Conservation (phyloP, 176 grass and related monocot genomes). For the Echinochloa phyllopogon region DNA sequence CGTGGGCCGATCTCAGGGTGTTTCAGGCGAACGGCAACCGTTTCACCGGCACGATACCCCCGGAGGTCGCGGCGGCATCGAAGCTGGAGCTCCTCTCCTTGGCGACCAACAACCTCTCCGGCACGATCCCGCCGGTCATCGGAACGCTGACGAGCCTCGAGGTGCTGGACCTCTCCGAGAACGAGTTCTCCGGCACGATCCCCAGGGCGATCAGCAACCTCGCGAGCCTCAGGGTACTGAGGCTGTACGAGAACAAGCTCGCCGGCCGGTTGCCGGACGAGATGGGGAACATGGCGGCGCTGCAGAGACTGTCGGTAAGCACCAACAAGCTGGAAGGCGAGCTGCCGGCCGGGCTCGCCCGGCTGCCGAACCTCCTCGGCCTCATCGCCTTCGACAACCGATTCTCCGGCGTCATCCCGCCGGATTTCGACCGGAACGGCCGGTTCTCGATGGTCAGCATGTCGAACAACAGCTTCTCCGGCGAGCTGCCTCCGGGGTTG, state of each 20-base stretch:
- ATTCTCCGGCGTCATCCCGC: conserved; percentile 51
- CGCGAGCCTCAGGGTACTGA: conserved; percentile 39
- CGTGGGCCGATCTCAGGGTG: conserved; percentile 64
- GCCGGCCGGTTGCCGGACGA: conserved; percentile 59
- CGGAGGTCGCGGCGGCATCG: conserved; percentile 46
- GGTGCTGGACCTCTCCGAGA: conserved; percentile 58
- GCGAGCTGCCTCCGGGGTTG: conserved; percentile 56
- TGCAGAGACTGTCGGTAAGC: conserved; percentile 50
- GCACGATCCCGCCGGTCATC: conserved; percentile 63
- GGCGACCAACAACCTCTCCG: conserved; percentile 53
- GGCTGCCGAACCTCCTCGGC: conserved; percentile 44
- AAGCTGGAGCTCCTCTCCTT: conserved; percentile 54
- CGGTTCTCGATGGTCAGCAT: conserved; percentile 21
- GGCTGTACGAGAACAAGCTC: conserved; percentile 67
- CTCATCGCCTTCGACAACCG: conserved; percentile 56
- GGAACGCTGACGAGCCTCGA: conserved; percentile 51
- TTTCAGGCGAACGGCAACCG: conserved; percentile 67
- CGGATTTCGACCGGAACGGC: conserved; percentile 47
- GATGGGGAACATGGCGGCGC: conserved; percentile 61
- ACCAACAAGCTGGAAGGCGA: conserved; percentile 70
- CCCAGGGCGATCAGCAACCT: conserved; percentile 62
- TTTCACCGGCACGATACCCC: conserved; percentile 56
- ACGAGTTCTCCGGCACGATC: conserved; percentile 50
- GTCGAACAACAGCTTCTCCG: conserved; percentile 60
- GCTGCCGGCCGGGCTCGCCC: conserved; percentile 50